Evolutionary conservation across 257 asterid genomes (phyloP), one percentile per base, ranked within the genome.

Genomic region (Fraxinus pennsylvanica): DNA sequence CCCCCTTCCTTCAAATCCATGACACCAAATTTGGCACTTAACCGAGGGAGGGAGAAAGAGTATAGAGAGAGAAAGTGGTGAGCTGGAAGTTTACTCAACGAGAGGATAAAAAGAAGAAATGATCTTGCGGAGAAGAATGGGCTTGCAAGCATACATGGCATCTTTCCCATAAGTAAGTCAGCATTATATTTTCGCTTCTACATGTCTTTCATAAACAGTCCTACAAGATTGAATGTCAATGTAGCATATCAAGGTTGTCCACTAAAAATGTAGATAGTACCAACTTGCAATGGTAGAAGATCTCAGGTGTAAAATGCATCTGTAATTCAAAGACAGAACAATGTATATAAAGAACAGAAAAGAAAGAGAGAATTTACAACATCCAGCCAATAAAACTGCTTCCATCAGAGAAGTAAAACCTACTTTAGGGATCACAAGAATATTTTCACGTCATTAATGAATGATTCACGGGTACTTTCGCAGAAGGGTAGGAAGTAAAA

Each of bases 361-460:
- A 27, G 36, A 25, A 25, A 27, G 32, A 63, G 69, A 27, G 33
- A 63, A 9, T 25, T 63, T 27, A 22, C 32, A 27, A 63, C 69
- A 63, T 25, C 35, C 36, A 25, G 33, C 29, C 32, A 59, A 59
- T 59, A n/a, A 7, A 21, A 14, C 67, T 59, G 30, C 69, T 63
- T 63, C 33, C 19, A 13, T 32, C 6, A 63, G 17, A 63, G 36
- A 63, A 63, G 69, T 1, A 63, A 22, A 27, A 25, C 30, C 17
- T 9, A 63, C 69, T 22, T 63, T 27, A 63, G 32, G 12, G 35
- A 63, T 25, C 36, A 76, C 29, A 72, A 71, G 32, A 52, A 76
- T 35, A 74, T 68, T 30, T 39, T 63, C 29, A 67, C 3, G 68
- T 54, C 79, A 45, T 32, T 41, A 27, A 68, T 39, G 65, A 45